Base-by-base conservation (phyloP, 495 filamentous ascomycete genomes). In the Aspergillus hancockii region DNA sequence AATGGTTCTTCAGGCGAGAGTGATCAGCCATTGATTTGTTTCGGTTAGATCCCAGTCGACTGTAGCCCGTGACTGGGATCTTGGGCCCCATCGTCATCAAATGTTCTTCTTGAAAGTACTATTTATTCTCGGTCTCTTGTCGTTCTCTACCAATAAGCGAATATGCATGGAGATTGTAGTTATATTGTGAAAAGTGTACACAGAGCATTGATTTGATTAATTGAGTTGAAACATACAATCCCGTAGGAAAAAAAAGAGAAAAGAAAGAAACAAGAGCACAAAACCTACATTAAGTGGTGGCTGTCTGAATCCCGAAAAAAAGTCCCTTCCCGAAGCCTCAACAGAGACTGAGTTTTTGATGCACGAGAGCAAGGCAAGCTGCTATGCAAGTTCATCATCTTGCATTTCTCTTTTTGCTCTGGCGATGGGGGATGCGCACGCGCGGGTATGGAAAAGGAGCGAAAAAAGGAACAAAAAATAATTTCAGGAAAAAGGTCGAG, bases 21-120 rank as follows among this genome's bases (percentile, higher is more conserved):
- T 31, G 55, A 62, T 63, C 61, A 63, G 36, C 49, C 52, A 34
- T 63, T 59, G 52, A 31, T 55, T 50, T 59, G 61, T 63, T 59
- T 59, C 57, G 61, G 57, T 58, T 63, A 54, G 60, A 58, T 55
- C 60, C 52, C 51, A 40, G 46, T 36, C 38, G 28, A 49, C 54
- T 47, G 59, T 56, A 61, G 51, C 41, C 49, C 58, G 55, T 55
- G 43, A 53, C 55, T 54, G 55, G 55, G 55, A 62, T 59, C 55
- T 34, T 36, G 31, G 23, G 45, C 22, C n/a, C 41, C 34, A 49
- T 40, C 52, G 52, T 55, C 52, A 43, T 50, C 19, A 43, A 6
- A 43, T 4, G 13, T 8, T 23, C 19, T 47, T 47, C 21, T 47
- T 22, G 5, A 50, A 45, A 16, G 36, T 31, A 34, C 41, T 19